Evolutionary conservation across 2,329 filamentous ascomycete genomes (phyloP).

Genomic region (Purpureocillium lavendulum): DNA sequence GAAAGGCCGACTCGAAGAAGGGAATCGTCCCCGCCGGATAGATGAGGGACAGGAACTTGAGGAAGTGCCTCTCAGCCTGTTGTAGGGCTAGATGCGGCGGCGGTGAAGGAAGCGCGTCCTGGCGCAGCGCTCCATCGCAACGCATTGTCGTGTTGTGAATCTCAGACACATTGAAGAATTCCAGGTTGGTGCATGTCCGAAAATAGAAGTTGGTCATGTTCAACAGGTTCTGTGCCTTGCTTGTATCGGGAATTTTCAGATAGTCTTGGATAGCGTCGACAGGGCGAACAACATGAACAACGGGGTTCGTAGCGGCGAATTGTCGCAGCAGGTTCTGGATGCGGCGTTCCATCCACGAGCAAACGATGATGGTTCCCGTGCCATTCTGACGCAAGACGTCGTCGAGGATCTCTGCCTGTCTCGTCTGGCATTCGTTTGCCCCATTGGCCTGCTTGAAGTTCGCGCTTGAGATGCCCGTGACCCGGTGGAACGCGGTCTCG

Average conservation of each 20-base stretch:
- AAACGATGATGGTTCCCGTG: constrained; percentile 60
- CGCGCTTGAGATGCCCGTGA: constrained; percentile 52
- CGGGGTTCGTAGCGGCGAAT: constrained; percentile 56
- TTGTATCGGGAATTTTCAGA: constrained; percentile 45
- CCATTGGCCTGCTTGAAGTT: constrained; percentile 57
- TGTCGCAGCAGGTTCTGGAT: constrained; percentile 52
- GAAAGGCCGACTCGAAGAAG: constrained; percentile 56
- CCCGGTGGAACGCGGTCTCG: constrained; percentile 58
- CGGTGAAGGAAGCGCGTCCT: constrained; percentile 24
- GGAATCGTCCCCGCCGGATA: constrained; percentile 46
- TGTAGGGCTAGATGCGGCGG: constrained; percentile 58
- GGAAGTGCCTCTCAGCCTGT: constrained; percentile 58
- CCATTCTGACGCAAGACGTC: constrained; percentile 50
- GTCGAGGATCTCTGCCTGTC: constrained; percentile 54
- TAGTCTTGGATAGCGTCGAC: constrained; percentile 55
- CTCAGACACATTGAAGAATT: constrained; percentile 70
- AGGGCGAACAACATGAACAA: constrained; percentile 63
- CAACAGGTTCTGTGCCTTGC: constrained; percentile 50
- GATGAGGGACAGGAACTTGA: constrained; percentile 58
- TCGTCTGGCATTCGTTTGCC: constrained; percentile 50
- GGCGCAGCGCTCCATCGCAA: too few relatives aligned
- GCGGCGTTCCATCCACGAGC: constrained; percentile 60
- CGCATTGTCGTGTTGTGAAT: constrained; percentile 19
- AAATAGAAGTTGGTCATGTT: constrained; percentile 50
- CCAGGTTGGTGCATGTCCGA: constrained; percentile 60